Base-by-base conservation (phyloP, 768 basidiomycete species). In the Filobasidium floriforme region DNA sequence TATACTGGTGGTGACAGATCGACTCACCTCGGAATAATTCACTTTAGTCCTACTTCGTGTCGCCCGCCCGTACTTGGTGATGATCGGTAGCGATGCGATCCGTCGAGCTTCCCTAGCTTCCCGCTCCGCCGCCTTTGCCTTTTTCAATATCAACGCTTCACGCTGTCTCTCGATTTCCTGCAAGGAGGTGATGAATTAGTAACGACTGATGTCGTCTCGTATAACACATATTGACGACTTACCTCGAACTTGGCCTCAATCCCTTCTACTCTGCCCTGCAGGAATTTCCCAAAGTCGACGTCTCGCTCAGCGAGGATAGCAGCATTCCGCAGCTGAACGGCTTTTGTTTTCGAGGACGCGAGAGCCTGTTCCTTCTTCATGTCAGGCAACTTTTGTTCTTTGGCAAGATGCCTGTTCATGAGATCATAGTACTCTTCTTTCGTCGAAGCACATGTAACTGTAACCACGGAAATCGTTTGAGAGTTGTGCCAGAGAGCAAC, bases 1-100 rank as follows among this genome's bases (percentile, higher is more conserved):
- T 59, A 59, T 15, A 59, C 7, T 24, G 18, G 24, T 19, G 55
- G 5, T 3, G 15, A 22, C 24, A 18, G n/a, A 59, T 24, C 46
- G 55, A 41, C 59, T 32, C 59, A 60, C 59, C 59, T 60, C 59
- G 19, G 59, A n/a, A 43, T 60, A 60, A 22, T 60, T 60, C 15
- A 60, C 37, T 29, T 37, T 60, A 9, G 32, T 29, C 37, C 59
- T 19, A 26, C 59, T 60, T 60, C 59, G 3, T 11, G 59, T 60
- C 9, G 59, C 37, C 26, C 59, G 7, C 15, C 37, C 1, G 18
- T 41, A 19, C 6, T 60, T 11, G 18, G 28, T 41, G 59, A 60
- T 60, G 11, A 22, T 11, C 12, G n/a, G n/a, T 32, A 29, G 3
- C 5, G 59, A 18, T 37, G 59, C 59, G 59, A 43, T 43, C 15